phyloP scores from a whole-genome alignment of 768 basidiomycete genomes.

The Russula virescens region DNA sequence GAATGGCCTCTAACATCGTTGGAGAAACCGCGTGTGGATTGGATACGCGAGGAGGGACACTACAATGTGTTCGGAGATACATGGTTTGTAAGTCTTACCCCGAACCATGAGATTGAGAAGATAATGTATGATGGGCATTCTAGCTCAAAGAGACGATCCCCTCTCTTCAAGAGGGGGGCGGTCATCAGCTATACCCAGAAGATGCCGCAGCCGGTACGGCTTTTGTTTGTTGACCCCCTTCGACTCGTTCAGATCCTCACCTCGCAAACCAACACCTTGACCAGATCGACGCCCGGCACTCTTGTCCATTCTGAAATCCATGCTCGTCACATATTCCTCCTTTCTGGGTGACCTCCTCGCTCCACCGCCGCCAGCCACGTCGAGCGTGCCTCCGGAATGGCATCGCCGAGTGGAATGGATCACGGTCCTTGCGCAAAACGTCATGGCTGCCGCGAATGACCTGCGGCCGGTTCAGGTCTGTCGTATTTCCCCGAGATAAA shows the following conservation, averaged over 20 bases:
- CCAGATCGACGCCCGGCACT: constrained; percentile 76
- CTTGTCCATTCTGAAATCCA: constrained; percentile 62
- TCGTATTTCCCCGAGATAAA: background rate
- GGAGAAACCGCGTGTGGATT: constrained; percentile 84
- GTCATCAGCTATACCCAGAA: constrained; percentile 71
- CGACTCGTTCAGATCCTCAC: background rate
- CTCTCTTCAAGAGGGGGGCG: constrained; percentile 74
- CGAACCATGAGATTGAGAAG: background rate
- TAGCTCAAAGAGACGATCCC: constrained; percentile 82
- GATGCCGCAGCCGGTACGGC: constrained; percentile 59
- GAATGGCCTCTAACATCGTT: constrained; percentile 71
- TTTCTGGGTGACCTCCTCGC: constrained; percentile 63
- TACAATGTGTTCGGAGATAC: constrained; percentile 84
- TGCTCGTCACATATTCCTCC: constrained; percentile 74
- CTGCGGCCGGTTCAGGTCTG: constrained; percentile 79
- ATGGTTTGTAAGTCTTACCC: constrained; percentile 66
- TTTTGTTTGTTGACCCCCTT: background rate
- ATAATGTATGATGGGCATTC: constrained; percentile 5
- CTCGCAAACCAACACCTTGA: background rate
- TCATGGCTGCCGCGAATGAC: constrained; percentile 88
- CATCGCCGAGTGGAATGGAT: constrained; percentile 76
- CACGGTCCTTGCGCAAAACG: constrained; percentile 70
- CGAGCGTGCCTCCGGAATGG: constrained; percentile 58
- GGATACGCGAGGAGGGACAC: constrained; percentile 80
- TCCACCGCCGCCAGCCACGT: constrained; percentile 50